Base-by-base conservation (phyloP, 2,329 filamentous ascomycete genomes). In the Huntiella omanensis region DNA sequence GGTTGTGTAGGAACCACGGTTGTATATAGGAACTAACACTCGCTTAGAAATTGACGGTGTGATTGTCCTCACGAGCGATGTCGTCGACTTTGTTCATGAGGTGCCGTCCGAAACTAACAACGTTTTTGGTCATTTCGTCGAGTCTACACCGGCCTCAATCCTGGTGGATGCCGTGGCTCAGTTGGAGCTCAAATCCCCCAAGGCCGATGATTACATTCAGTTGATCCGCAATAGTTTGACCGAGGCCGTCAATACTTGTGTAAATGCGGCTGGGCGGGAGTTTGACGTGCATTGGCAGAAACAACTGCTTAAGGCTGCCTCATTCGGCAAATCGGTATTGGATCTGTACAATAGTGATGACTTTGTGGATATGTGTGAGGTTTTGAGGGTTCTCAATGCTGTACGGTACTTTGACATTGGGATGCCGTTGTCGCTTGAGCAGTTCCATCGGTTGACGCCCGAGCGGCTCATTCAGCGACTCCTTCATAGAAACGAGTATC, bases 281-380 rank as follows among this genome's bases (percentile, higher is more conserved):
- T 95, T 86, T 58, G 84, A 79, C 55, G 69, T 80, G 2, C 77
- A 88, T 57, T 93, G 87, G 84, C 91, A 98, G 58, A 98, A 96
- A 59, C 77, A 92, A 54, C 69, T 98, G 1, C 69, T 98, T n/a
- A 92, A 92, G 59, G 91, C 91, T 4, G 91, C 91, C 0, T 96
- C 88, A 0, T 96, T 95, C 59, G 91, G 91, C 51, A 98, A 98
- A 60, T 96, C 91, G 0, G 91, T 96, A 0, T 71, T 98, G 3
- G 91, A 96, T 55, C 77, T 96, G 10, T 98, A 96, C 63, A 95
- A 91, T 61, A 95, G 87, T 57, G 91, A 98, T 57, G 88, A 98
- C 53, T 98, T 96, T 62, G 91, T 98, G 46, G 88, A 96, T 52
- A 96, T 95, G 80, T 94, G 86, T 54, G 88, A 98, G 60, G 91